Percentiles rank a stretch among this genome's conserved stretches.
These are phyloP conservation scores for Papiliotrema terrestris DNA, from an alignment of 1,284 basidiomycete genomes.

Conservation along the genomic window DNA sequence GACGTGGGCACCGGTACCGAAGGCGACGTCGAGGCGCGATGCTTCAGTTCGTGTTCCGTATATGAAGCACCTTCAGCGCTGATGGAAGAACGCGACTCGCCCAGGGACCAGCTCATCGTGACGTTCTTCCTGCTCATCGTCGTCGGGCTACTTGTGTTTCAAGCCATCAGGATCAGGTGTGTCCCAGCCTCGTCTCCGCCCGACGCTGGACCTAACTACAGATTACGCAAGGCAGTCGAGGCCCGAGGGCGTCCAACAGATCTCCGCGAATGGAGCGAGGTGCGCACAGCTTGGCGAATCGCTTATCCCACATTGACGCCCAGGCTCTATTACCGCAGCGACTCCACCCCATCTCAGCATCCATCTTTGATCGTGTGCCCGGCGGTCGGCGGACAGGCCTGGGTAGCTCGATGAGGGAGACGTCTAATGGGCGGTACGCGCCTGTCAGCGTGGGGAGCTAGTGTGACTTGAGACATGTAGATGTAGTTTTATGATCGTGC, in stretches of 20 bases:
- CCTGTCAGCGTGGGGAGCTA: no score
- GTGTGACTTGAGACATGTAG: no score
- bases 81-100: slow-evolving; percentile 73
- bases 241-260: slow-evolving; percentile 38
- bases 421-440: no score
- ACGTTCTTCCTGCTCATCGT: slow-evolving; percentile 82
- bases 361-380: slow-evolving; percentile 3
- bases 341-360: slow-evolving; percentile 4
- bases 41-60: slow-evolving; percentile 71
- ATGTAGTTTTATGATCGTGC: no score
- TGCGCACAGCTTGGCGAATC: slow-evolving; percentile 8
- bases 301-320: no score
- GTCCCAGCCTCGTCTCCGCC: slow-evolving; percentile 3
- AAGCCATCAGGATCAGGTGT: slow-evolving; percentile 62
- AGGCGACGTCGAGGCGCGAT: slow-evolving; percentile 89
- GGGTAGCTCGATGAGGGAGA: background rate
- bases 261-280: slow-evolving; percentile 41
- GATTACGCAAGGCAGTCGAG: slow-evolving; percentile 38
- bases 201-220: slow-evolving; percentile 2
- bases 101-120: slow-evolving; percentile 84
- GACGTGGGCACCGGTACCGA: slow-evolving; percentile 94
- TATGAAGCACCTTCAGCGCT: background rate
- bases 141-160: slow-evolving; percentile 73
- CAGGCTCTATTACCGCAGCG: slow-evolving; percentile 4
- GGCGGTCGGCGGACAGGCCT: background rate